phyloP scores from a whole-genome alignment of 108 stramenopile genomes.

The Halocafeteria seosinensis region DNA sequence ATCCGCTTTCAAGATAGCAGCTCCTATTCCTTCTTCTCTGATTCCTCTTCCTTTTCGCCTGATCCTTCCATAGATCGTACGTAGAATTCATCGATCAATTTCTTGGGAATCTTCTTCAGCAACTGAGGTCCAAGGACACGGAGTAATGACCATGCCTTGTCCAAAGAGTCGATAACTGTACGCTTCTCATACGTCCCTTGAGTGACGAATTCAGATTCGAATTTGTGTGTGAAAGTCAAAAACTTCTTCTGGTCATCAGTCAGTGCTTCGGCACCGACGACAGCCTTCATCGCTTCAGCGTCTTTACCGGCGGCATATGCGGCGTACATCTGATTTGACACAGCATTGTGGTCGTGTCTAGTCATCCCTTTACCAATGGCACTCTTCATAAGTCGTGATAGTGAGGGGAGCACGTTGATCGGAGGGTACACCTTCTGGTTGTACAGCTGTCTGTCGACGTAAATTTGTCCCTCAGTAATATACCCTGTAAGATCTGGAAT shows the following conservation, averaged over 20 bases:
- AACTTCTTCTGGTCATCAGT: constrained; percentile 97
- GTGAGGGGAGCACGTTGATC: constrained; percentile 94
- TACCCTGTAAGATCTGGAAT: constrained; percentile 98
- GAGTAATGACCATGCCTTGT: constrained; percentile 93
- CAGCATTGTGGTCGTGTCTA: constrained; percentile 81
- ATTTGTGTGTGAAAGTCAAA: constrained; percentile 91
- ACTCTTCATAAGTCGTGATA: constrained; percentile 97
- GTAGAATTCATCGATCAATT: constrained; percentile 77
- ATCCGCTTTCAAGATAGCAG: too few relatives aligned
- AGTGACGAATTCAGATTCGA: constrained; percentile 88
- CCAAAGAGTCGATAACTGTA: constrained; percentile 91
- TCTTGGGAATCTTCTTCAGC: constrained; percentile 99
- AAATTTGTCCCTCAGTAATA: constrained; percentile 99
- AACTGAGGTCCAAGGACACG: constrained; percentile 93
- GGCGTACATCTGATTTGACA: constrained; percentile 97
- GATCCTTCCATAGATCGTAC: constrained; percentile 36
- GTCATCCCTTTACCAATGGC: constrained; percentile 99
- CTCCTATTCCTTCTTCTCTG: too few relatives aligned
- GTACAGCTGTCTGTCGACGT: constrained; percentile 89
- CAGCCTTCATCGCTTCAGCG: constrained; percentile 99
- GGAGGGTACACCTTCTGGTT: constrained; percentile 97
- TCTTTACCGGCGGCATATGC: constrained; percentile 99
- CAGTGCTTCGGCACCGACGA: constrained; percentile 98
- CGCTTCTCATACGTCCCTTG: constrained; percentile 96
- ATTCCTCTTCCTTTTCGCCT: too few relatives aligned